Percentiles rank a stretch among this genome's conserved stretches.
These are phyloP conservation scores for Fusarium domesticum DNA, from an alignment of 2,329 filamentous ascomycete species.

Conservation along the genomic window DNA sequence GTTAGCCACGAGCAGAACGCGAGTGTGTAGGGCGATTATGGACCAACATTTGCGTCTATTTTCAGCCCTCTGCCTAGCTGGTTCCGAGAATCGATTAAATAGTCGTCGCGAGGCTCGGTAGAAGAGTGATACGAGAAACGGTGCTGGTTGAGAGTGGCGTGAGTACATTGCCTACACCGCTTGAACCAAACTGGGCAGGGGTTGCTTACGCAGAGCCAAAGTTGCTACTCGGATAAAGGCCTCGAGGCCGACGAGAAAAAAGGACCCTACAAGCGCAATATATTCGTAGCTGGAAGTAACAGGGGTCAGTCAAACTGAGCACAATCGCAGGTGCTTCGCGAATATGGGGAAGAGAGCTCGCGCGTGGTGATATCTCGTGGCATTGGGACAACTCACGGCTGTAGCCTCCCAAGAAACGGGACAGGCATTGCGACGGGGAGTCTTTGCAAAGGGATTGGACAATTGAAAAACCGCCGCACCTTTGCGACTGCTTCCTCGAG, in stretches of 20 bases:
- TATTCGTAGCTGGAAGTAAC: slow-evolving; percentile 68
- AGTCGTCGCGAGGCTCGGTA: slow-evolving; percentile 78
- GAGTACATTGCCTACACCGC: slow-evolving; percentile 11
- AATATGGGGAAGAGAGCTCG: slow-evolving; percentile 5
- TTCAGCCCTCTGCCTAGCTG: slow-evolving; percentile 64
- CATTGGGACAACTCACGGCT: slow-evolving; percentile 42
- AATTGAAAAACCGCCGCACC: slow-evolving; percentile 6
- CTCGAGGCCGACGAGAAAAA: slow-evolving; percentile 79
- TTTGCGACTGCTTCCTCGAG: slow-evolving; percentile 2
- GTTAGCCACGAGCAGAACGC: slow-evolving; percentile 43
- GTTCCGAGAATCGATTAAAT: slow-evolving; percentile 75
- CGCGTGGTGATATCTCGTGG: slow-evolving; percentile 4
- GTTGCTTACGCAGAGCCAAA: slow-evolving; percentile 72
- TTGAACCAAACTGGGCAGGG: background rate
- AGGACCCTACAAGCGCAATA: slow-evolving; percentile 77
- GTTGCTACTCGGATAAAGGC: slow-evolving; percentile 81
- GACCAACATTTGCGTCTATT: slow-evolving; percentile 61
- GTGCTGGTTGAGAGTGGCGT: slow-evolving; percentile 49
- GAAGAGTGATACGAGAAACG: slow-evolving; percentile 75
- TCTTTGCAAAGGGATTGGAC: too few relatives aligned
- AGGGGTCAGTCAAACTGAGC: slow-evolving; percentile 14
- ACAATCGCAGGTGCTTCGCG: background rate
- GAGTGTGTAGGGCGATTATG: slow-evolving; percentile 33
- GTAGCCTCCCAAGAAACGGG: slow-evolving; percentile 52
- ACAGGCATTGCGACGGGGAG: slow-evolving; percentile 50